These are phyloP conservation scores for Filobasidium floriforme DNA, from an alignment of 768 basidiomycete species.

Conservation along the genomic window DNA sequence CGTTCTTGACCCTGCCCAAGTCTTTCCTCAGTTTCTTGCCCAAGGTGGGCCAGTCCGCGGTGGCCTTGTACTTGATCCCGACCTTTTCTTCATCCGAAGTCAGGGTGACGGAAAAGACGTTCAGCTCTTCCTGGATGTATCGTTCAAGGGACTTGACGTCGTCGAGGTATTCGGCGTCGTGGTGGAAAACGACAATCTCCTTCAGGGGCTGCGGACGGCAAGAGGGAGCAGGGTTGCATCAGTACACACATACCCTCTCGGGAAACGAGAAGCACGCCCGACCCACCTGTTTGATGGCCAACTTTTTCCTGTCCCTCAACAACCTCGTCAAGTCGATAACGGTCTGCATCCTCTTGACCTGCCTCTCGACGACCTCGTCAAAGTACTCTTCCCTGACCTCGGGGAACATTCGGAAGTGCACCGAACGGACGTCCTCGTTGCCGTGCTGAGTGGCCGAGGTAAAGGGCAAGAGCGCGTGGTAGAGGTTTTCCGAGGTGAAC, in stretches of 20 bases:
- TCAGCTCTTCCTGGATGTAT: constrained; percentile 90
- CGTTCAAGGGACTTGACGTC: constrained; percentile 76
- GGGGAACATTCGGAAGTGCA: constrained; percentile 94
- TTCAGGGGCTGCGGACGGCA: constrained; percentile 58
- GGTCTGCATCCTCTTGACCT: constrained; percentile 87
- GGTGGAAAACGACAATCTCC: constrained; percentile 89
- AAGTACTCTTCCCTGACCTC: constrained; percentile 90
- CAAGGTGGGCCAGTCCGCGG: constrained; percentile 90
- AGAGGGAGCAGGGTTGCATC: neutral
- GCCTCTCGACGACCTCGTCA: constrained; percentile 82
- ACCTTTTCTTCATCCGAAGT: constrained; percentile 77
- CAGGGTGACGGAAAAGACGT: constrained; percentile 82
- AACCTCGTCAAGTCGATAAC: constrained; percentile 87
- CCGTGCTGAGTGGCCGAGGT: constrained; percentile 51
- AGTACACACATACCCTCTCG: no score
- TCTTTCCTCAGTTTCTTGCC: constrained; percentile 92
- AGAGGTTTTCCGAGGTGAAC: constrained; percentile 92
- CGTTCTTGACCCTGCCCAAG: constrained; percentile 77
- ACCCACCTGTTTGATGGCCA: constrained; percentile 72
- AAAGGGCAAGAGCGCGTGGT: constrained; percentile 82
- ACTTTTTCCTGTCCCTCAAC: constrained; percentile 73
- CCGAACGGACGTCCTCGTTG: constrained; percentile 70
- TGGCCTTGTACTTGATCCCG: constrained; percentile 80
- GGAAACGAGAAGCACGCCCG: no score
- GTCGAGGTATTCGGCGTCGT: constrained; percentile 68